Evolutionary conservation across 768 basidiomycete species (phyloP), one percentile per base, ranked within the genome.

Genomic region (Mycena polygramma): DNA sequence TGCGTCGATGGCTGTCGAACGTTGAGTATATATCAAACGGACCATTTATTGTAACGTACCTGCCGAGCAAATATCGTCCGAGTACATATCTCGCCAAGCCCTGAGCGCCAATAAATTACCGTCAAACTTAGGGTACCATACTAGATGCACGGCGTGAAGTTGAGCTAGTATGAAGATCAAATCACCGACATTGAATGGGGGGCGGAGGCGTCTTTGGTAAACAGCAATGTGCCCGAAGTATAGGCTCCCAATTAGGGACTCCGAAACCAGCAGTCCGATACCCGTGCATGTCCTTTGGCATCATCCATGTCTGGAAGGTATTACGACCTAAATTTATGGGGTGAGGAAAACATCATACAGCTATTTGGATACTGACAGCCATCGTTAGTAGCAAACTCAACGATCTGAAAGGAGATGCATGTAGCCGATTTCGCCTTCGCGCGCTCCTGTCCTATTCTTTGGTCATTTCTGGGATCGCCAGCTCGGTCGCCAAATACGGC

Each of bases 341-440:
- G 55, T 53, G 20, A 63, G 57, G 24, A 26, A 7, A 26, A 49
- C 30, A 39, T 24, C 55, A 20, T 22, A 11, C 8, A 4, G n/a
- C 49, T 26, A 53, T 41, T 48, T 26, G 43, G 57, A 37, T 30
- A 61, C 72, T 46, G 19, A 70, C 72, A 68, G 51, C 61, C 66
- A n/a, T 66, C 66, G 62, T 62, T 49, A 10, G 36, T 48, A 9
- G 69, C 65, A 49, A 6, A 53, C 54, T 73, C 72, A 41, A 73
- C 61, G 35, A 73, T 73, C 63, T 73, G 72, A 30, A 73, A 73
- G 46, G 72, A 70, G 57, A 73, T 70, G 55, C 70, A 71, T 4
- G 66, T 39, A 10, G 65, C 36, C 14, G 72, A 66, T 43, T 69
- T 67, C 45, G 58, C 59, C 57, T 60, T 58, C 8, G 72, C 72